Base-by-base conservation (phyloP, 495 filamentous ascomycete genomes). In the Chaetomium cochliodes region DNA sequence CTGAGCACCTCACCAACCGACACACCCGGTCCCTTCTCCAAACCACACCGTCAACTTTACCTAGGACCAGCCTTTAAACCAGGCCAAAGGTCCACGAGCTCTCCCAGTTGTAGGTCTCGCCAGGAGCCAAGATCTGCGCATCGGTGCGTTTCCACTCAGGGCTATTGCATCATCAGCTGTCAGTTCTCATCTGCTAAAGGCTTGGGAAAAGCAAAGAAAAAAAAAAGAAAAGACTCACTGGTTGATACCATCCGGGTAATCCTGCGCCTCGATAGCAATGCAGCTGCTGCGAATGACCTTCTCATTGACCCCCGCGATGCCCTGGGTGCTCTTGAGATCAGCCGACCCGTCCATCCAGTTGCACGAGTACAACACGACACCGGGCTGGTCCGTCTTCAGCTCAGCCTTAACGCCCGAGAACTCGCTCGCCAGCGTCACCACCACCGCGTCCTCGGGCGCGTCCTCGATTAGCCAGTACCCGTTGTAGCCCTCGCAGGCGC, bases 211-310 rank as follows among this genome's bases (percentile, higher is more conserved):
- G 33, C 2, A 23, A 18, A 28, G 30, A 63, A 50, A 26, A 62
- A 7, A 41, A 39, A 42, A 28, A 52, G 39, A 60, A 25, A 62
- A 22, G 41, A 76, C 81, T 71, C 70, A 84, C 85, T 90, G 79
- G 68, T 92, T 92, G 68, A 93, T 90, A 16, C 84, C 90, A 76
- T 92, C 88, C 63, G 88, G 88, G 80, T 87, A 93, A 65, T 87
- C 84, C 67, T 86, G 83, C n/a, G 84, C 78, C 73, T 86, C 84
- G 59, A 88, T 81, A 6, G 86, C 86, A 2, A 88, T 66, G 64
- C 86, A 88, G 20, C 83, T 84, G 63, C 83, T 86, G 62, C 83
- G 78, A 65, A 78, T 74, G 0, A 86, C 82, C 65, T 79, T 79
- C 60, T 72, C 74, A 51, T 65, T 72, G 56, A 67, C 67, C 37